Evolutionary conservation across 441 rosid species (phyloP).

Genomic region (Macaranga tanarius): DNA sequence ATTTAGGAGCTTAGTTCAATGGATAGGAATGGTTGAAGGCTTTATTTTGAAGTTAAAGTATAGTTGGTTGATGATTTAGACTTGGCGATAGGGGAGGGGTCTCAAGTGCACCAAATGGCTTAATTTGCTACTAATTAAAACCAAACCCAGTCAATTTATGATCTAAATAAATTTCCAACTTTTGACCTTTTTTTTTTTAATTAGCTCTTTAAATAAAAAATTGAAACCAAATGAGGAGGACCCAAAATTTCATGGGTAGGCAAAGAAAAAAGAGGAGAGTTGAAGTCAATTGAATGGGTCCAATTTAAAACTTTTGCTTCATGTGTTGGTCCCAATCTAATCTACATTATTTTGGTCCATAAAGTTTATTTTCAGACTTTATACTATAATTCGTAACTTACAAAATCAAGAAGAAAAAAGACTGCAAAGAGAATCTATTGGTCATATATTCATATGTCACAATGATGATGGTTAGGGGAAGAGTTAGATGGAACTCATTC

Average conservation of each 20-base stretch:
- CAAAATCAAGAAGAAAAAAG: background rate
- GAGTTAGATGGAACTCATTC: background rate
- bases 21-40: conserved; percentile 6
- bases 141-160: background rate
- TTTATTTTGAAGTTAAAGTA: conserved; percentile 8
- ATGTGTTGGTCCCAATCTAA: background rate
- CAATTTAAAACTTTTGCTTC: conserved; percentile 2
- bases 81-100: background rate
- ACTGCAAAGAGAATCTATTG: too few relatives aligned
- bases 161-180: background rate
- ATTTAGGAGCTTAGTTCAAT: conserved; percentile 4
- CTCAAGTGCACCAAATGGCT: conserved; percentile 19
- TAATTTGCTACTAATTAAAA: conserved; percentile 2
- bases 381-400: background rate
- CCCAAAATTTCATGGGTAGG: conserved; percentile 6
- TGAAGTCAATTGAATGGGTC: conserved; percentile 24
- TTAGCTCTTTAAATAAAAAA: background rate
- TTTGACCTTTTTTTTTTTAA: background rate
- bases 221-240: background rate
- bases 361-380: conserved; percentile 8
- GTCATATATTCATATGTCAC: too few relatives aligned
- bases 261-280: background rate
- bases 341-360: conserved; percentile 3
- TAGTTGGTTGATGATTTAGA: conserved; percentile 25
- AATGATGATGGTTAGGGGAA: background rate